Base-by-base conservation (phyloP, 768 basidiomycete genomes). In the Leucocoprinus leucothites region DNA sequence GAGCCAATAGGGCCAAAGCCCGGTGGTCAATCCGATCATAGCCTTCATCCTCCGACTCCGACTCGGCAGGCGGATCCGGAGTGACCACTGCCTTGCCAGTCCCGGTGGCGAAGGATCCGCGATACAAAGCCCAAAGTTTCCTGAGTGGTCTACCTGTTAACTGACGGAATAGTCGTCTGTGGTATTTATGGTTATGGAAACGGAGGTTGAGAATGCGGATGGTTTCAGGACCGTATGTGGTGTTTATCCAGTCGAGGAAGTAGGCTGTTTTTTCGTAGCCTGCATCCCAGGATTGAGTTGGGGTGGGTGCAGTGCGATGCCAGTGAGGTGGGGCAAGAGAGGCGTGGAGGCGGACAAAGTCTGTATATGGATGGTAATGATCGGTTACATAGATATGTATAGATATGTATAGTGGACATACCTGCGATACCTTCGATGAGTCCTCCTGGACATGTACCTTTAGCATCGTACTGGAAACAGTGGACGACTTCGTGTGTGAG, bases 401-500 rank as follows among this genome's bases (percentile, higher is more conserved):
- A 11, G 31, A 40, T 25, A 18, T 8, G 28, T 1, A 14, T 14
- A 1, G 43, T 25, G n/a, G 14, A 58, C 73, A 41, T 56, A 86
- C 89, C 89, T 66, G 89, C 90, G 24, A 93, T 76, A 18, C 90
- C 90, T 64, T 93, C 90, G 58, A 89, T 82, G 45, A 93, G 70
- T 1, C 90, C 90, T 1, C 80, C 78, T 0, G 87, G 87, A 60
- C 80, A 85, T 41, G 77, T 79, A 22, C 74, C 83, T 21, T 71
- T 63, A 1, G 77, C 87, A 61, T 88, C 77, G 67, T 83, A 80
- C 63, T 91, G 90, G 65, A 77, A 91, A 63, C 86, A 91, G 59
- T 92, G 90, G 5, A 89, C 89, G 64, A 87, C 77, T 69, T 92
- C 88, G 64, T 89, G 89, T 34, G 79, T 71, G 2, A 92, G 72